Conservation (phyloP, 441 rosid genomes). For the Erodium trifolium region DNA sequence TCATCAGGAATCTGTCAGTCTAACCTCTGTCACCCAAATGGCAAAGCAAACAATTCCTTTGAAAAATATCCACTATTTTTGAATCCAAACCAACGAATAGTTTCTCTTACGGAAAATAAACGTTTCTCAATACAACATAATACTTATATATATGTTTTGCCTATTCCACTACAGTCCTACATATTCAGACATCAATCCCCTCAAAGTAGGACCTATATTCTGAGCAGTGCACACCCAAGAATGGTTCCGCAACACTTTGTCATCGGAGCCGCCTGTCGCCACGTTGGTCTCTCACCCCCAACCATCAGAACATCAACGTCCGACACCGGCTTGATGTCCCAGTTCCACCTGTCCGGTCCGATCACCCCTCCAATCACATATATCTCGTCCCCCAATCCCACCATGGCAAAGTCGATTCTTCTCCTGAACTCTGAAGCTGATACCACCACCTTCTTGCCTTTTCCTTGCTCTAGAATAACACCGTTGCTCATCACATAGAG, state of each 20-base stretch:
- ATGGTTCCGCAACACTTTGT: slow-evolving; percentile 68
- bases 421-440: slow-evolving; percentile 72
- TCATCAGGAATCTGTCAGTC: too few relatives aligned
- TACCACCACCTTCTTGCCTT: slow-evolving; percentile 40
- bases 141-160: too few relatives aligned
- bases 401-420: slow-evolving; percentile 76
- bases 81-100: too few relatives aligned
- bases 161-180: too few relatives aligned
- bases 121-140: too few relatives aligned
- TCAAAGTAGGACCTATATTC: slow-evolving; percentile 32
- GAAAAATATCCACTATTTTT: too few relatives aligned
- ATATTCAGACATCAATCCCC: too few relatives aligned
- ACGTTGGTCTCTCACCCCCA: slow-evolving; percentile 54
- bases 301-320: slow-evolving; percentile 55
- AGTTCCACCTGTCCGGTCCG: slow-evolving; percentile 71
- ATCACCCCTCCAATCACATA: slow-evolving; percentile 82
- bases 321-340: slow-evolving; percentile 67
- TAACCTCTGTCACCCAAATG: too few relatives aligned
- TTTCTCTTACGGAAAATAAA: background rate
- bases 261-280: slow-evolving; percentile 76
- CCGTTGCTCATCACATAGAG: slow-evolving; percentile 70
- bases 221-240: slow-evolving; percentile 65
- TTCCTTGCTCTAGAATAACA: slow-evolving; percentile 43
- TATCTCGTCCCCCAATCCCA: slow-evolving; percentile 58
- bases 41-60: too few relatives aligned